Evolutionary conservation across 768 basidiomycete species (phyloP).

Genomic region (Hypsizygus marmoreus): DNA sequence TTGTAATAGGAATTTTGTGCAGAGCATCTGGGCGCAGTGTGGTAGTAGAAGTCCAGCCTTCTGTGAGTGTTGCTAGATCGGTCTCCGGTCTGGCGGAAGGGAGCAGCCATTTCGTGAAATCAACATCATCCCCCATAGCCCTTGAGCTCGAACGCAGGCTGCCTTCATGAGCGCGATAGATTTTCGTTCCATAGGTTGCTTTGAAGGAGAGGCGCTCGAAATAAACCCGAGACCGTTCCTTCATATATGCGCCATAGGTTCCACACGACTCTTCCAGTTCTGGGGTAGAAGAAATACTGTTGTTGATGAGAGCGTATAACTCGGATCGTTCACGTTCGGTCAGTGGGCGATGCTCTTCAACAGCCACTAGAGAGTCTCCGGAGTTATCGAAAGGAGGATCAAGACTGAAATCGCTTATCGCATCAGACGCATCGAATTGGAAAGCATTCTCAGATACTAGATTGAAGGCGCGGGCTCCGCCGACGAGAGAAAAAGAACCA

Average conservation of each 20-base stretch:
- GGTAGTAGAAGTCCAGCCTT: no score
- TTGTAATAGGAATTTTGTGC: no score
- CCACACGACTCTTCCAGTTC: constrained; percentile 54
- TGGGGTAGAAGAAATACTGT: constrained; percentile 44
- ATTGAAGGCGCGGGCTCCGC: constrained; percentile 20
- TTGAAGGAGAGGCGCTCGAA: constrained; percentile 41
- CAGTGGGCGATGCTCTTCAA: constrained; percentile 36
- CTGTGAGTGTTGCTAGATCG: no score
- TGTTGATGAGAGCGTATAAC: constrained; percentile 53
- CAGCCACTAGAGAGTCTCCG: constrained; percentile 17
- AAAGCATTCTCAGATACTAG: constrained; percentile 14
- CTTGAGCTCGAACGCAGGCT: not conserved
- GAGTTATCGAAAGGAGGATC: constrained; percentile 6
- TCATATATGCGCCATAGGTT: constrained; percentile 54
- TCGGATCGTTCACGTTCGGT: constrained; percentile 47
- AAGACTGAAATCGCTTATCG: constrained; percentile 2
- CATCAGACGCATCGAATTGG: constrained; percentile 13
- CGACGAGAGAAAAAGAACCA: no score
- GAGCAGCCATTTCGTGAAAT: constrained; percentile 34
- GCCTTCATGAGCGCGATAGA: not conserved
- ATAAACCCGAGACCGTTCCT: constrained; percentile 45
- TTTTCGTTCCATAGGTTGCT: constrained; percentile 7
- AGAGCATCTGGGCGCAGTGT: no score
- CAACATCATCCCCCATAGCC: constrained; percentile 21
- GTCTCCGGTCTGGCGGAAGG: constrained; percentile 8